A percentile compares a stretch with the other conserved stretches of the same genome.
phyloP scores from a whole-genome alignment of 2,329 filamentous ascomycete genomes.

The Claviceps sp. region DNA sequence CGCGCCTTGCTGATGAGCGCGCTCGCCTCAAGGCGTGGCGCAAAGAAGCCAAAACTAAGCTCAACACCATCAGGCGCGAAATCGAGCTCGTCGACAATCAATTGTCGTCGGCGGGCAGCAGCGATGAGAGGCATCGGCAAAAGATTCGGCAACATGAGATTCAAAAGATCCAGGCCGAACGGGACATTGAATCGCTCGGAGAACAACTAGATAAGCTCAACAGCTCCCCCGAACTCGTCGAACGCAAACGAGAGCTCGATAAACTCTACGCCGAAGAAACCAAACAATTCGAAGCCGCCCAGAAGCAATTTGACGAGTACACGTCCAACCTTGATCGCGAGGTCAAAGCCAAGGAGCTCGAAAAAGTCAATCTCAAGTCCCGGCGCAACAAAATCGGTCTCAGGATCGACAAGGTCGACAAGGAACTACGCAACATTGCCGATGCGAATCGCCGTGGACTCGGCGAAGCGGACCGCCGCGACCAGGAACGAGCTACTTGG shows the following conservation, averaged over 20 bases:
- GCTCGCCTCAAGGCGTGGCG: constrained; percentile 55
- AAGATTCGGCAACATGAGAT: constrained; percentile 64
- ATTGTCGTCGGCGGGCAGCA: constrained; percentile 54
- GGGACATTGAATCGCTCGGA: constrained; percentile 39
- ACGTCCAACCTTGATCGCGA: constrained; percentile 50
- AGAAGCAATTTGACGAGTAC: constrained; percentile 40
- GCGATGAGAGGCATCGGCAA: constrained; percentile 63
- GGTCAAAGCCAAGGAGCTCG: constrained; percentile 48
- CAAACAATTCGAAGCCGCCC: constrained; percentile 44
- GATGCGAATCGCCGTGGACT: constrained; percentile 54
- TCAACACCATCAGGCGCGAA: constrained; percentile 57
- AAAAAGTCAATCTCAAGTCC: constrained; percentile 47
- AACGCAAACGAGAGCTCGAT: constrained; percentile 42
- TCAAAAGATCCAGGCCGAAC: constrained; percentile 52
- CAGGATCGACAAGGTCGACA: constrained; percentile 59
- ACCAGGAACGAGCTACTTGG: constrained; percentile 34
- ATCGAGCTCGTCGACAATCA: constrained; percentile 55
- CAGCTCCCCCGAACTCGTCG: constrained; percentile 47
- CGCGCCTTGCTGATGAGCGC: constrained; percentile 56
- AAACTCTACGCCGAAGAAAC: constrained; percentile 40
- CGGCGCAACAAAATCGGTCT: constrained; percentile 61
- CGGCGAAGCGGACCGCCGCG: constrained; percentile 47
- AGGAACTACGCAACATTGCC: constrained; percentile 56
- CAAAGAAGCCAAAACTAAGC: constrained; percentile 60
- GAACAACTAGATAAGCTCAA: constrained; percentile 51